Conservation (phyloP, 306 rosid species). For the Castanospermum australe region DNA sequence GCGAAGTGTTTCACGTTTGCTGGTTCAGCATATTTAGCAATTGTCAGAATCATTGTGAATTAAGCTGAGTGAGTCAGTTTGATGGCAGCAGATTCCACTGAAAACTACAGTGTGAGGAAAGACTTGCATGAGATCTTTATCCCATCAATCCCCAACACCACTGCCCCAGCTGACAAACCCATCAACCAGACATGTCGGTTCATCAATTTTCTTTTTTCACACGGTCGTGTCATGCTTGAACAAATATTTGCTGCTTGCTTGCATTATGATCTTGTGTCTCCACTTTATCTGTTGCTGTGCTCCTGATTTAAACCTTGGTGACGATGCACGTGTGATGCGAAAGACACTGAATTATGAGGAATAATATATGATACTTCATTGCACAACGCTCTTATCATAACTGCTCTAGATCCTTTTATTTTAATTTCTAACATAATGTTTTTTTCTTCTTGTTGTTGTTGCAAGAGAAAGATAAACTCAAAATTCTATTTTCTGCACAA, state of each 20-base stretch:
- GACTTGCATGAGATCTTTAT: neutral
- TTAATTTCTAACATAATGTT: neutral
- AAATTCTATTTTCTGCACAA: neutral
- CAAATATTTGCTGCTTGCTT: conserved; percentile 1
- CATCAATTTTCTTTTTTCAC: neutral
- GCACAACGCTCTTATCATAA: neutral
- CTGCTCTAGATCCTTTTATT: neutral
- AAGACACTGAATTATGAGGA: neutral
- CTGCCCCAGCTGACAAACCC: conserved; percentile 11
- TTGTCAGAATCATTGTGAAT: neutral
- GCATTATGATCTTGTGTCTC: neutral
- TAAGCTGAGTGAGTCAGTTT: neutral
- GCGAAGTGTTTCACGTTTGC: too few species aligned
- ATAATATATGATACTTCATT: neutral
- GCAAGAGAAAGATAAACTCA: neutral
- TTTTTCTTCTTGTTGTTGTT: too few species aligned
- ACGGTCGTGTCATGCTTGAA: neutral
- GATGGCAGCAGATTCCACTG: neutral
- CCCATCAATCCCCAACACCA: conserved; percentile 11
- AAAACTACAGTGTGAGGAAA: neutral
- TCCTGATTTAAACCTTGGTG: neutral
- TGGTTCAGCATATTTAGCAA: neutral
- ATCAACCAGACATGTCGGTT: conserved; percentile 25
- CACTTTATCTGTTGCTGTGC: neutral
- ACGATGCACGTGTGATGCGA: neutral